A percentile compares a stretch with the other conserved stretches of the same genome.
Conservation (phyloP, 768 basidiomycete species). For the Pisolithus microcarpus region DNA sequence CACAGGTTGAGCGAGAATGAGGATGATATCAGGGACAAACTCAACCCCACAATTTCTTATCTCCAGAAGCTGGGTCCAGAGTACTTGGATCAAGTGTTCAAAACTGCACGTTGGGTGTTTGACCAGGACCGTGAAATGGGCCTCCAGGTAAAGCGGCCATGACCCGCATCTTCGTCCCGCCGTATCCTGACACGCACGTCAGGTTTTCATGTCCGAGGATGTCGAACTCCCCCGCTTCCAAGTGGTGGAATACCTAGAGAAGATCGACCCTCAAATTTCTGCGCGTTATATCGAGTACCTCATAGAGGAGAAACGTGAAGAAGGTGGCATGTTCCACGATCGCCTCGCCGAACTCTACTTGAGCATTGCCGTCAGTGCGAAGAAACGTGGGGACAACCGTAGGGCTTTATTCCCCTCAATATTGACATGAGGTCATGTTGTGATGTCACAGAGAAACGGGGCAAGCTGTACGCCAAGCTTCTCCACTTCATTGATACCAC, state of each 20-base stretch:
- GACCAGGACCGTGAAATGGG: conserved; percentile 64
- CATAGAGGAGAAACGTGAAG: conserved; percentile 67
- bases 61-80: conserved; percentile 85
- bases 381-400: conserved; percentile 56
- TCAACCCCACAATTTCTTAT: conserved; percentile 80
- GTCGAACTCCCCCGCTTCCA: conserved; percentile 78
- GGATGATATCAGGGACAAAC: conserved; percentile 68
- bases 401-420: conserved; percentile 11
- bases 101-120: conserved; percentile 83
- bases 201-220: conserved; percentile 97
- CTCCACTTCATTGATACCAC: conserved; percentile 71
- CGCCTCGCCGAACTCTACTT: conserved; percentile 86
- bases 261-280: conserved; percentile 60
- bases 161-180: not conserved
- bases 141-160: conserved; percentile 52
- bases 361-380: conserved; percentile 52
- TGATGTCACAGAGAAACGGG: conserved; percentile 34
- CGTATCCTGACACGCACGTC: not conserved
- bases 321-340: conserved; percentile 69
- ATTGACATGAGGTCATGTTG: conserved; percentile 1
- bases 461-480: conserved; percentile 59
- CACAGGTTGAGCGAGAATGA: conserved; percentile 73
- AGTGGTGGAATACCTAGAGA: conserved; percentile 75
- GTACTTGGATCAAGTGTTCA: conserved; percentile 74
- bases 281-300: conserved; percentile 80